phyloP scores from a whole-genome alignment of 2,329 filamentous ascomycete species.

The Alternaria sp. region DNA sequence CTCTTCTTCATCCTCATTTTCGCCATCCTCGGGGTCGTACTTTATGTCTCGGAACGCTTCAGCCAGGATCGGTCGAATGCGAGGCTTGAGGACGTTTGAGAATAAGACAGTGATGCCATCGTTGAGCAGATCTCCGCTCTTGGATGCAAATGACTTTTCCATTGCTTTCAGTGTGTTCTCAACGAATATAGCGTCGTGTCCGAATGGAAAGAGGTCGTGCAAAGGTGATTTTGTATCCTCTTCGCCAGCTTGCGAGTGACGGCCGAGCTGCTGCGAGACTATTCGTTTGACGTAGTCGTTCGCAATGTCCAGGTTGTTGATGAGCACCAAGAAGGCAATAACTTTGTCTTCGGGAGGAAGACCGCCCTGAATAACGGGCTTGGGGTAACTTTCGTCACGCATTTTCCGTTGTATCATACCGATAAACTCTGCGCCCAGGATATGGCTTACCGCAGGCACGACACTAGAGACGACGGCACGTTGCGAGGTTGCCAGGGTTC shows the following conservation, averaged over 20 bases:
- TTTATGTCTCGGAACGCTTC: slow-evolving; percentile 93
- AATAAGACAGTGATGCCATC: slow-evolving; percentile 89
- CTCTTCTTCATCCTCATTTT: slow-evolving; percentile 58
- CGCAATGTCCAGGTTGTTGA: slow-evolving; percentile 94
- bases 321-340: slow-evolving; percentile 86
- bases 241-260: slow-evolving; percentile 46
- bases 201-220: slow-evolving; percentile 77
- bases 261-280: slow-evolving; percentile 70
- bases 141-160: slow-evolving; percentile 75
- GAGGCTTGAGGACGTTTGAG: slow-evolving; percentile 83
- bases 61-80: slow-evolving; percentile 81
- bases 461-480: slow-evolving; percentile 78
- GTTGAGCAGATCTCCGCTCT: slow-evolving; percentile 80
- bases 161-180: slow-evolving; percentile 72
- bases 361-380: slow-evolving; percentile 76
- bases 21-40: slow-evolving; percentile 67
- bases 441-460: slow-evolving; percentile 77
- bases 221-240: slow-evolving; percentile 53
- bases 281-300: slow-evolving; percentile 92
- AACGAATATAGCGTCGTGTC: slow-evolving; percentile 76
- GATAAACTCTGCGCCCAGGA: slow-evolving; percentile 89
- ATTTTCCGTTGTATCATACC: slow-evolving; percentile 98
- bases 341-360: slow-evolving; percentile 89
- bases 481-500: slow-evolving; percentile 86
- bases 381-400: slow-evolving; percentile 94